Conservation (phyloP, 2,329 filamentous ascomycete species). For the Phialocephala subalpina region DNA sequence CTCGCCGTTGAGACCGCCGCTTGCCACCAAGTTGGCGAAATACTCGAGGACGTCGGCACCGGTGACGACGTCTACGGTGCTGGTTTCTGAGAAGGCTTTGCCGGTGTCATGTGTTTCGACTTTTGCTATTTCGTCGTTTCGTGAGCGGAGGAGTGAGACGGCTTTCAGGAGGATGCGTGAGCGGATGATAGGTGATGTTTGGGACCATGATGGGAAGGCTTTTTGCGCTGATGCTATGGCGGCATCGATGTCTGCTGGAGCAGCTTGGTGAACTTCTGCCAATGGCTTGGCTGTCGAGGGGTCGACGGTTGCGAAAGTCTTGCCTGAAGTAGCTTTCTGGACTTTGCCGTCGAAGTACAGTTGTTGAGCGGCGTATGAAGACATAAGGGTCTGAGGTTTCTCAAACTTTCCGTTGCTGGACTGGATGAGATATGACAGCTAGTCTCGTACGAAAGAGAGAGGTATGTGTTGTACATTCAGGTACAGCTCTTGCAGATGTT, state of each 20-base stretch:
- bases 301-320: slow-evolving; percentile 76
- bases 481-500: not conserved
- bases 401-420: not conserved
- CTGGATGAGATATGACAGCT: slow-evolving; percentile 3
- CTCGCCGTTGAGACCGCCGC: slow-evolving; percentile 82
- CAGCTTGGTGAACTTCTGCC: slow-evolving; percentile 76
- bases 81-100: slow-evolving; percentile 86
- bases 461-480: not conserved
- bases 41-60: slow-evolving; percentile 88
- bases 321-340: slow-evolving; percentile 65
- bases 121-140: slow-evolving; percentile 81
- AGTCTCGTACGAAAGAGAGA: not conserved
- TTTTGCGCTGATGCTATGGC: slow-evolving; percentile 74
- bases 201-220: slow-evolving; percentile 80
- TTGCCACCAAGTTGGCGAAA: slow-evolving; percentile 81
- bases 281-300: slow-evolving; percentile 75
- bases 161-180: slow-evolving; percentile 82
- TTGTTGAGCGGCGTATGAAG: slow-evolving; percentile 60
- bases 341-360: slow-evolving; percentile 79
- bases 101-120: slow-evolving; percentile 87
- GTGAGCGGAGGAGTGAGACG: slow-evolving; percentile 74
- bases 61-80: slow-evolving; percentile 82
- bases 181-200: slow-evolving; percentile 76
- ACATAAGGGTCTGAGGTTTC: slow-evolving; percentile 35
- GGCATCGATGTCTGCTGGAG: slow-evolving; percentile 71